Evolutionary conservation across 164 flowering plant species (phyloP), one percentile per base, ranked within the genome.

Genomic region (Umbilicus rupestris): DNA sequence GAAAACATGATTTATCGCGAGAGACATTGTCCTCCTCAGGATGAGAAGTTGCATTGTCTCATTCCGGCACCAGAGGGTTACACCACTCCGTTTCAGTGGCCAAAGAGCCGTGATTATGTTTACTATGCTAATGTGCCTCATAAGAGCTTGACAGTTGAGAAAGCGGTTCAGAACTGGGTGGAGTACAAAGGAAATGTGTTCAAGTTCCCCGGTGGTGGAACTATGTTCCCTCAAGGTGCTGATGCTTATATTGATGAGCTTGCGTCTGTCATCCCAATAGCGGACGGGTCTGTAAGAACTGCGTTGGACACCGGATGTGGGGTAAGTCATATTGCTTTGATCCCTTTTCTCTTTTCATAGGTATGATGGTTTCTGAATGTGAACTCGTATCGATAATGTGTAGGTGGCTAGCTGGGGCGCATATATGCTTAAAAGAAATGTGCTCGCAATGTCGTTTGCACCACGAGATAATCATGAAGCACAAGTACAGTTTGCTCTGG

Each of bases 391-490:
- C n/a, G 15, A 30, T 39, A 68, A 20, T 35, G 46, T 50, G 41
- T 49, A 92, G 98, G 98, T 92, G 68, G 98, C 96, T 59, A 89
- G 96, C 76, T 92, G 95, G 98, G 96, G 96, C 67, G 98, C 98
- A 15, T 92, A 89, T 72, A 63, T 89, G 76, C 66, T 89, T 77
- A 88, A 87, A 73, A 83, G 95, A 77, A 92, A 92, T 78, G 91
- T 92, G 20, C 73, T 89, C 72, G 75, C 96, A 19, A 89, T 92
- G 91, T 92, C 98, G 35, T 92, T 92, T 81, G 96, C 98, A 46
- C 98, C 98, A 65, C 74, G 89, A 65, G 98, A 92, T 73, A 86
- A 84, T 77, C 98, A 92, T 73, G 95, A 86, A 80, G 96, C 98
- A 22, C 98, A 92, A 70, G 91, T 89, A 50, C 98, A 92, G 68